Percentiles rank a stretch among this genome's conserved stretches.
Evolutionary conservation across 306 rosid species (phyloP).

Genomic region (Rosa persica): DNA sequence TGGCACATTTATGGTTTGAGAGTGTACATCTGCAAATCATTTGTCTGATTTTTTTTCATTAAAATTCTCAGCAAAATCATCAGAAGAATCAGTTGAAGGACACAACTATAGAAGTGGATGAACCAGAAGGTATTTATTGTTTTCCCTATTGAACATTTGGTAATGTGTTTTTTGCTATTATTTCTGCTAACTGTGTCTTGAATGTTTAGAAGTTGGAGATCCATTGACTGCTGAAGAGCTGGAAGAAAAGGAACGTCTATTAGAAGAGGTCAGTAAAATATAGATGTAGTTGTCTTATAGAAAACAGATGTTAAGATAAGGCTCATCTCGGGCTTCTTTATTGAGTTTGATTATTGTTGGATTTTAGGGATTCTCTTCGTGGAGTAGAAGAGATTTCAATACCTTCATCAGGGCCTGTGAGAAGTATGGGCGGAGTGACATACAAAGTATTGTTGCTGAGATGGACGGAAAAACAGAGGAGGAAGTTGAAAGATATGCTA

Average conservation of each 20-base stretch:
- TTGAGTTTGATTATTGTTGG: constrained; percentile 35
- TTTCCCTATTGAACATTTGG: neutral
- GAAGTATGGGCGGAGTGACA: constrained; percentile 93
- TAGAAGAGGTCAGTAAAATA: constrained; percentile 60
- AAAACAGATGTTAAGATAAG: constrained; percentile 15
- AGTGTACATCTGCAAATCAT: neutral
- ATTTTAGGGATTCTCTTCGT: constrained; percentile 88
- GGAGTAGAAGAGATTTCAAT: constrained; percentile 96
- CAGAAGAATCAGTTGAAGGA: constrained; percentile 97
- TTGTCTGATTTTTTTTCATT: constrained; percentile 22
- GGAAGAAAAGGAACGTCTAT: constrained; percentile 89
- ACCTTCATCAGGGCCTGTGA: constrained; percentile 97
- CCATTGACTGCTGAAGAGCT: constrained; percentile 94
- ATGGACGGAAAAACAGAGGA: constrained; percentile 96
- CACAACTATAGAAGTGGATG: constrained; percentile 92
- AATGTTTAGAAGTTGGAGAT: constrained; percentile 73
- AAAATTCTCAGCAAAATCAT: constrained; percentile 76
- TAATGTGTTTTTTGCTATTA: constrained; percentile 8
- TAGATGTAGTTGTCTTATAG: constrained; percentile 8
- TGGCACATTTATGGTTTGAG: neutral
- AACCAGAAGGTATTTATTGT: constrained; percentile 67
- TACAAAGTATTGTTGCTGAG: constrained; percentile 77
- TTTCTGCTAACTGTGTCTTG: constrained; percentile 25
- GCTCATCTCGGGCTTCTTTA: constrained; percentile 13
- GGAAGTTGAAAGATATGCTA: constrained; percentile 95